Conservation (phyloP, 1,139 yeast genomes). For the Yamadazyma diospyri region DNA sequence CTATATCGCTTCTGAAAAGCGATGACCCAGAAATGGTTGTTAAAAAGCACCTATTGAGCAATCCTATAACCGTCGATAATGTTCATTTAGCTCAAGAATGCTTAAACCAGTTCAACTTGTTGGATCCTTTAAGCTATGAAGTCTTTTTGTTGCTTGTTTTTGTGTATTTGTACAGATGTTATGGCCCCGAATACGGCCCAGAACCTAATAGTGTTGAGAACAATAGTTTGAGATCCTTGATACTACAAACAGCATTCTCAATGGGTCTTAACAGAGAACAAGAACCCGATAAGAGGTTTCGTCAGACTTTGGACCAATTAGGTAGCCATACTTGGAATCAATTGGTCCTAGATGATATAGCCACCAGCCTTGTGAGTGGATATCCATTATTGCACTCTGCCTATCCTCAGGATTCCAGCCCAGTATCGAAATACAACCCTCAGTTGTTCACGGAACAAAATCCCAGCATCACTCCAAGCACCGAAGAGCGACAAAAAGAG, state of each 20-base stretch:
- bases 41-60: slow-evolving; percentile 7
- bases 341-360: slow-evolving; percentile 29
- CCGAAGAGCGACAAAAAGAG: not conserved
- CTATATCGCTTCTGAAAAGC: slow-evolving; percentile 21
- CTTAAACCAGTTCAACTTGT: slow-evolving; percentile 33
- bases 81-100: slow-evolving; percentile 35
- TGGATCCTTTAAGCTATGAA: slow-evolving; percentile 36
- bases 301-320: not conserved
- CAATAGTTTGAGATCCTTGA: slow-evolving; percentile 31
- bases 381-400: slow-evolving; percentile 24
- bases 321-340: slow-evolving; percentile 29
- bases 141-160: slow-evolving; percentile 14
- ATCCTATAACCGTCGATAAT: slow-evolving; percentile 17
- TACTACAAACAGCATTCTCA: slow-evolving; percentile 41
- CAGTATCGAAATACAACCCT: slow-evolving; percentile 2
- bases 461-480: not conserved
- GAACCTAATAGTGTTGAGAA: slow-evolving; percentile 49
- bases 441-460: slow-evolving; percentile 15
- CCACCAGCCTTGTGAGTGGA: slow-evolving; percentile 32
- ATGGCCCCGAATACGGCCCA: slow-evolving; percentile 52
- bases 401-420: slow-evolving; percentile 27
- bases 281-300: slow-evolving; percentile 3
- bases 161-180: slow-evolving; percentile 33
- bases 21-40: slow-evolving; percentile 16
- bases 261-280: slow-evolving; percentile 41